phyloP scores from a whole-genome alignment of 2,329 filamentous ascomycete species.

The Fusarium keratoplasticum region DNA sequence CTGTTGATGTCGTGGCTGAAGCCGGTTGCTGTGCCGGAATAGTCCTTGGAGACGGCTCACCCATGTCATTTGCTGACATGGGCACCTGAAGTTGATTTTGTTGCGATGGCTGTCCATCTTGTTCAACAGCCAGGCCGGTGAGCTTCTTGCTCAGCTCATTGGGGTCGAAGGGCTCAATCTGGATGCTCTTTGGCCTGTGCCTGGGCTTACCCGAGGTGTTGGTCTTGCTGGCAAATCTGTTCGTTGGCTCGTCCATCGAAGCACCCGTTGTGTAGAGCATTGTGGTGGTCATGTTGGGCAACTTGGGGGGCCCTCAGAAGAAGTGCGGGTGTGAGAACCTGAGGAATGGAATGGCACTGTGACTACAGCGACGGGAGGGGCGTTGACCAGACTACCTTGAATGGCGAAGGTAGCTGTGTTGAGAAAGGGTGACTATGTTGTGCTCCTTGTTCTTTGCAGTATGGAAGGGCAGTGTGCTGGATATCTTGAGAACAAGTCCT shows the following conservation, averaged over 20 bases:
- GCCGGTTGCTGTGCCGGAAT: neutral
- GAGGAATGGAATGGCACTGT: conserved; percentile 11
- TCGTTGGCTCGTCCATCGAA: conserved; percentile 25
- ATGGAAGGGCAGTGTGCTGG: neutral
- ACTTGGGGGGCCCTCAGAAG: neutral
- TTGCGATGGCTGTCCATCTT: conserved; percentile 49
- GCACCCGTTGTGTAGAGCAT: conserved; percentile 35
- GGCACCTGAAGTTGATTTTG: conserved; percentile 37
- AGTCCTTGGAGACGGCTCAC: conserved; percentile 20
- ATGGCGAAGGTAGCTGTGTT: neutral
- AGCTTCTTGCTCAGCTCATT: conserved; percentile 67
- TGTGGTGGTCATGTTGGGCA: conserved; percentile 31
- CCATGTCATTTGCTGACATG: conserved; percentile 19
- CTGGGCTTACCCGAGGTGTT: conserved; percentile 28
- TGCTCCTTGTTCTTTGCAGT: neutral
- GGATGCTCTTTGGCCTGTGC: conserved; percentile 39
- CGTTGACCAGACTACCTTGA: conserved; percentile 2
- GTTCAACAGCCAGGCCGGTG: conserved; percentile 61
- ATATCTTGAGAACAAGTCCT: neutral
- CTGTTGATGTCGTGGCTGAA: conserved; percentile 5
- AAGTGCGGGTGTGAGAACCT: neutral
- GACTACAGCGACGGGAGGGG: conserved; percentile 2
- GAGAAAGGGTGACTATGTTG: neutral
- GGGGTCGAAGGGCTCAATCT: conserved; percentile 59
- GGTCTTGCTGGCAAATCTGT: conserved; percentile 15